These are phyloP conservation scores for Acacia melanoxylon DNA, from an alignment of 306 rosid genomes.

Conservation along the genomic window DNA sequence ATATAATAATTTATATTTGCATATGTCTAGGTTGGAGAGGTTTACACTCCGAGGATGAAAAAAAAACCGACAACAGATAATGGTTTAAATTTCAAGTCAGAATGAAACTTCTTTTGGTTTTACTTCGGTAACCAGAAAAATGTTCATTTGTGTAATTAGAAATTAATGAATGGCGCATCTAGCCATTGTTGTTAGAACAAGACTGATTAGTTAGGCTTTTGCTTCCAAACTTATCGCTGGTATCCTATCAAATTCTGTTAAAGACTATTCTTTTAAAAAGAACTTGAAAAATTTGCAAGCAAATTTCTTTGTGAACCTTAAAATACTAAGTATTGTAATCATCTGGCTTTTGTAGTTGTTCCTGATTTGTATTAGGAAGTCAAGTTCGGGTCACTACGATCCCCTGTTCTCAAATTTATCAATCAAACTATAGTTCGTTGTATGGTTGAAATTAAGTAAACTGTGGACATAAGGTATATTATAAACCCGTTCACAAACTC, in stretches of 20 bases:
- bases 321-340: neutral
- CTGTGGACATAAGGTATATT: neutral
- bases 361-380: neutral
- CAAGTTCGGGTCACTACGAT: slow-evolving; percentile 13
- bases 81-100: neutral
- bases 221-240: neutral
- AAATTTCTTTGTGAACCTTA: neutral
- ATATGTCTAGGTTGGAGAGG: slow-evolving; percentile 3
- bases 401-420: slow-evolving; percentile 15
- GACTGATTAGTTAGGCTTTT: neutral
- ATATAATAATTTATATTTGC: slow-evolving; percentile 1
- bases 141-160: neutral
- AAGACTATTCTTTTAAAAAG: neutral
- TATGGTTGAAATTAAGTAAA: neutral
- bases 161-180: neutral
- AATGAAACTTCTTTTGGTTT: neutral
- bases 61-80: neutral
- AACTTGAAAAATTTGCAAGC: neutral
- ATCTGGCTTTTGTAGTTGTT: neutral
- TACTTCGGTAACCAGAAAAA: neutral
- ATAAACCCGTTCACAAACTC: slow-evolving; percentile 3
- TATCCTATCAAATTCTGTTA: neutral
- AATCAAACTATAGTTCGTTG: slow-evolving; percentile 7
- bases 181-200: neutral
- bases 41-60: neutral